Conservation (phyloP, 371 early-diverging fungal species). For the Syncephalastrum sp. region DNA sequence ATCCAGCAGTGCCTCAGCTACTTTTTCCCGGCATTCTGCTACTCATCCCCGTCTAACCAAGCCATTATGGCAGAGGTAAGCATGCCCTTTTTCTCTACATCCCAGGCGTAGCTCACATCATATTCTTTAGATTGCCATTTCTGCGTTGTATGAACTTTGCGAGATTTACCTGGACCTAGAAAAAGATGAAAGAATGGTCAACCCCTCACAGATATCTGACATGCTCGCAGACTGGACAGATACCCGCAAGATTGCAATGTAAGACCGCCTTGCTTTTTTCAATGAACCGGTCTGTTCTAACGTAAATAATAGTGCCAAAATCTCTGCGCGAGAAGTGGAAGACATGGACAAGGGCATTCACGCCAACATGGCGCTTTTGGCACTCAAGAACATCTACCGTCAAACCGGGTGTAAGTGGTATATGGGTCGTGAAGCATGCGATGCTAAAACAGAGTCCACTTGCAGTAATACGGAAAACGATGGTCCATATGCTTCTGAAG, state of each 20-base stretch:
- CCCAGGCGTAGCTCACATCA: neutral
- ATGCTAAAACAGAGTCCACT: neutral
- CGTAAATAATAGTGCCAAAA: conserved; percentile 4
- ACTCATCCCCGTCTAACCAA: conserved; percentile 71
- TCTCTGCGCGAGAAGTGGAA: conserved; percentile 11
- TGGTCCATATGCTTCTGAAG: conserved; percentile 36
- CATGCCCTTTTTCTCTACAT: neutral
- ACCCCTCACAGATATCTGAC: conserved; percentile 53
- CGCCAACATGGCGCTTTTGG: conserved; percentile 38
- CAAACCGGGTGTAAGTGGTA: conserved; percentile 18
- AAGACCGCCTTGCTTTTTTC: conserved; percentile 10
- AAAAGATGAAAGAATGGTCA: conserved; percentile 44
- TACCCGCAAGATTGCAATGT: conserved; percentile 48
- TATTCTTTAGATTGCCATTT: conserved; percentile 23
- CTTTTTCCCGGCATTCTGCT: conserved; percentile 82
- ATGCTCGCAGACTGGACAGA: conserved; percentile 65
- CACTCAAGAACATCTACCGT: conserved; percentile 28
- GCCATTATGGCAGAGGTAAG: conserved; percentile 37
- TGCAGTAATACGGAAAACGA: conserved; percentile 35
- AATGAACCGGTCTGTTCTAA: neutral
- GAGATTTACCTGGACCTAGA: conserved; percentile 33
- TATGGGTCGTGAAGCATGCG: neutral
- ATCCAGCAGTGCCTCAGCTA: conserved; percentile 82
- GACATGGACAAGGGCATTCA: conserved; percentile 32
- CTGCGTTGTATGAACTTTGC: conserved; percentile 38